Evolutionary conservation across 345 rosid species (phyloP), one percentile per base, ranked within the genome.

Genomic region (Citrus sp.): DNA sequence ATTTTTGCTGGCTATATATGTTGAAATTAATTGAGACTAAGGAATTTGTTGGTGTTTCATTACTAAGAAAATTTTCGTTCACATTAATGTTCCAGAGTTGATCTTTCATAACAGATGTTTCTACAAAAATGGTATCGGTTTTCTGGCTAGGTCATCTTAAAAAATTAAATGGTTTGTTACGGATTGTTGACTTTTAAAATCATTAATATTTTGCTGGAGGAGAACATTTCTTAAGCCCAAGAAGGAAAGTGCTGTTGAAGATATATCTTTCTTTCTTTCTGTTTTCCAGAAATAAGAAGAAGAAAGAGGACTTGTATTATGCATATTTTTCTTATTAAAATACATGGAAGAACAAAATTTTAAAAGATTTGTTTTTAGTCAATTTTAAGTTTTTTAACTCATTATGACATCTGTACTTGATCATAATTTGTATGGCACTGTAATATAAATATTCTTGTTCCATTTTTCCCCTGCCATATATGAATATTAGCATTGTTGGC

Each of bases 401-500:
- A 59, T 35, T 34, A 46, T 49, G 62, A 22, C 5, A 9, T 63
- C 58, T 32, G 14, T 34, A 25, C 62, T 22, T 0, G 60, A 51
- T 32, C 8, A 7, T 46, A 46, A 46, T 46, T 46, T 46, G 16
- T 62, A 30, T 22, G 12, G 14, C 7, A 16, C n/a, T 46, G 16
- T 30, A 21, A 7, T 66, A 27, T 49, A 7, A 75, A 16, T 38
- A 38, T 40, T 74, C 77, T 60, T 74, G 67, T 60, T 38, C 38
- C 18, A 40, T 74, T 21, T 13, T 61, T 25, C 28, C 77, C 21
- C 12, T 25, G 56, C 19, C 46, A 77, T 51, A 27, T 56, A 24
- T 78, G 13, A 76, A 76, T 35, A 67, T 62, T 46, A 55, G 63
- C 13, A 59, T 25, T 35, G 30, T 78, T 67, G 73, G 54, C 72